Percentiles rank a stretch among this genome's conserved stretches.
Conservation (phyloP, 192 early-diverging fungal species). For the Cetraspora pellucida region DNA sequence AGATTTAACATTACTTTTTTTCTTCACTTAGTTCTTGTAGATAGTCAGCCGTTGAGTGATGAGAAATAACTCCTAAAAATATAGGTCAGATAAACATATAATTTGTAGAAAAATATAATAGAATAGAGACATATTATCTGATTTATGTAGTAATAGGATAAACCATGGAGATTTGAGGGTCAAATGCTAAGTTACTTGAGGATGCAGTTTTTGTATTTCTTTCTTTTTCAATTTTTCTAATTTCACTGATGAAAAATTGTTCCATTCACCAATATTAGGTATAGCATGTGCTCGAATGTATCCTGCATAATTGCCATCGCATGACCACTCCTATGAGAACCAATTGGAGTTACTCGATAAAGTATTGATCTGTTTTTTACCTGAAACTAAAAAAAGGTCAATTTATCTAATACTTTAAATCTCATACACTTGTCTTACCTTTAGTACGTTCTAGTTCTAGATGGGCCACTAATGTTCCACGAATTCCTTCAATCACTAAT, state of each 20-base stretch:
- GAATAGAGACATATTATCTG: too few species aligned
- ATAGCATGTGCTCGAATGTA: background rate
- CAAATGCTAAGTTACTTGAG: too few species aligned
- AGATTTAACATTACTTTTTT: too few species aligned
- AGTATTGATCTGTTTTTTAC: background rate
- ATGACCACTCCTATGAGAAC: background rate
- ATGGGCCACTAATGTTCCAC: background rate
- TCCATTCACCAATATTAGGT: background rate
- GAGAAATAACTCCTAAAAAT: too few species aligned
- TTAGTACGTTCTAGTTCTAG: background rate
- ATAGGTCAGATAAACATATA: too few species aligned
- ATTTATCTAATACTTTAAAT: background rate
- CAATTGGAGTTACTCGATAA: background rate
- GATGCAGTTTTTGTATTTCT: too few species aligned
- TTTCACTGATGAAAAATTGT: background rate
- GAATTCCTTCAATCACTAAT: background rate
- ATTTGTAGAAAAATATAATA: too few species aligned
- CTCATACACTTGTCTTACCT: background rate
- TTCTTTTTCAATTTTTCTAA: background rate
- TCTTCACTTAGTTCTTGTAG: too few species aligned
- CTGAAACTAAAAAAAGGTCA: background rate
- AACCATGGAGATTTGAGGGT: too few species aligned
- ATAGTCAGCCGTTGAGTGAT: too few species aligned
- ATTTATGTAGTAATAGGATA: too few species aligned
- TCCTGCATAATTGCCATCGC: background rate